phyloP scores from a whole-genome alignment of 495 filamentous ascomycete species.

The Tuber indicum region DNA sequence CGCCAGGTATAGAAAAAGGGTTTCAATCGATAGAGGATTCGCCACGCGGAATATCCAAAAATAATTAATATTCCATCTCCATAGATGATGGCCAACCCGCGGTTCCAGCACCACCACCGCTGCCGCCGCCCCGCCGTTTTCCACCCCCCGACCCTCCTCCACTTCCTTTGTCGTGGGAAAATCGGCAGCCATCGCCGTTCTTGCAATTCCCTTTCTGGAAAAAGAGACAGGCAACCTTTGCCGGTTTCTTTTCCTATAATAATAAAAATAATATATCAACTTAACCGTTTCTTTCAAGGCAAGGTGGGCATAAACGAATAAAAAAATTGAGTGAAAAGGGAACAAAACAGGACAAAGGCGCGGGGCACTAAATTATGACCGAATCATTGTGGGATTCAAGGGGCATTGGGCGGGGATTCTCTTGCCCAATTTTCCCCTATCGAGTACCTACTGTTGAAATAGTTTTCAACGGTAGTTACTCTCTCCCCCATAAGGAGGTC shows the following conservation, averaged over 20 bases:
- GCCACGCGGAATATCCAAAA: slow-evolving; percentile 9
- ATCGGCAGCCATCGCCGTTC: slow-evolving; percentile 39
- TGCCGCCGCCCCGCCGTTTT: slow-evolving; percentile 7
- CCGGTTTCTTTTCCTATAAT: slow-evolving; percentile 38
- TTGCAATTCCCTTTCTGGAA: slow-evolving; percentile 41
- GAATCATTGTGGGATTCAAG: not conserved
- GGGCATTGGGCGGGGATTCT: not conserved
- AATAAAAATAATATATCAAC: slow-evolving; percentile 15
- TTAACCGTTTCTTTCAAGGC: slow-evolving; percentile 16
- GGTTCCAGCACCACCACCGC: slow-evolving; percentile 24
- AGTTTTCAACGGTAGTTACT: not conserved
- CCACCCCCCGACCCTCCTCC: slow-evolving; percentile 10
- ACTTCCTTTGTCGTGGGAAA: slow-evolving; percentile 34
- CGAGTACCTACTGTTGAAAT: not conserved
- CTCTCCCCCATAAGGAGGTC: not conserved
- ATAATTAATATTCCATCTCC: slow-evolving; percentile 38
- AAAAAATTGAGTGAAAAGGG: not conserved
- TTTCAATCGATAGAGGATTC: not conserved
- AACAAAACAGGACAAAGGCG: not conserved
- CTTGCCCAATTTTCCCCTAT: not conserved
- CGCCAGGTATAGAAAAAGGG: not conserved
- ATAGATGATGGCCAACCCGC: slow-evolving; percentile 38
- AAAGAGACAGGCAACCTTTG: slow-evolving; percentile 37
- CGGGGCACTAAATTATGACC: not conserved
- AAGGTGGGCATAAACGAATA: slow-evolving; percentile 13